Evolutionary conservation across 2,329 filamentous ascomycete genomes (phyloP).

Genomic region (Tolypocladium endophyticum): DNA sequence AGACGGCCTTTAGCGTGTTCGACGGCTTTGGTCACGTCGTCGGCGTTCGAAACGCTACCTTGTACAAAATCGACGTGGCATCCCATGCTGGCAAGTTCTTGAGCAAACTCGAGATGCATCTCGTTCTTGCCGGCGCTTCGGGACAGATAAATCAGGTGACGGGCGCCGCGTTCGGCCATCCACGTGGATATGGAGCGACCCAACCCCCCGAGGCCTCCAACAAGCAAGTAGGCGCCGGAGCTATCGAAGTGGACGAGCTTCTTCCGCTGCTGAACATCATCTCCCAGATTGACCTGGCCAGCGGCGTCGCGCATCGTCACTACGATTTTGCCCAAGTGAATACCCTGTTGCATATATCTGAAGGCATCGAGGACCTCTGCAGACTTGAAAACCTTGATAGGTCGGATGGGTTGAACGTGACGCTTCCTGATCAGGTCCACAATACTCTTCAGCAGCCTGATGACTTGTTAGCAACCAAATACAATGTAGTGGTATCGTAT

Average conservation of each 20-base stretch:
- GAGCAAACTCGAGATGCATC: neutral
- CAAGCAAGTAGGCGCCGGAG: neutral
- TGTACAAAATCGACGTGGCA: neutral
- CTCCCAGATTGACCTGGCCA: neutral
- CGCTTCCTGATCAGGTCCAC: neutral
- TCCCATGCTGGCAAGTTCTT: neutral
- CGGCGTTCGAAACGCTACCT: neutral
- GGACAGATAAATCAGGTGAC: neutral
- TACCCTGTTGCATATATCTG: neutral
- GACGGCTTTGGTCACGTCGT: neutral
- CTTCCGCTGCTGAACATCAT: neutral
- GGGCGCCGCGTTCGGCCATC: neutral
- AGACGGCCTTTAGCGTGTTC: neutral
- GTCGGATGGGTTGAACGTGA: neutral
- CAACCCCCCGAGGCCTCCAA: neutral
- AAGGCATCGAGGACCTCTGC: neutral
- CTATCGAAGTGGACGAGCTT: neutral
- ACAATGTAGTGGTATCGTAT: neutral
- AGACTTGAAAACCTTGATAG: neutral
- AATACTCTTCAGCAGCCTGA: neutral
- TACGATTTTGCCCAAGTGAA: neutral
- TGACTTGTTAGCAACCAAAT: neutral
- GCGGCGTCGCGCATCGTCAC: neutral
- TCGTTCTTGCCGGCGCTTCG: neutral
- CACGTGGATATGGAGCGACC: neutral